Evolutionary conservation across 805 yeast genomes (phyloP).

Genomic region (Zygotorulaspora florentina): DNA sequence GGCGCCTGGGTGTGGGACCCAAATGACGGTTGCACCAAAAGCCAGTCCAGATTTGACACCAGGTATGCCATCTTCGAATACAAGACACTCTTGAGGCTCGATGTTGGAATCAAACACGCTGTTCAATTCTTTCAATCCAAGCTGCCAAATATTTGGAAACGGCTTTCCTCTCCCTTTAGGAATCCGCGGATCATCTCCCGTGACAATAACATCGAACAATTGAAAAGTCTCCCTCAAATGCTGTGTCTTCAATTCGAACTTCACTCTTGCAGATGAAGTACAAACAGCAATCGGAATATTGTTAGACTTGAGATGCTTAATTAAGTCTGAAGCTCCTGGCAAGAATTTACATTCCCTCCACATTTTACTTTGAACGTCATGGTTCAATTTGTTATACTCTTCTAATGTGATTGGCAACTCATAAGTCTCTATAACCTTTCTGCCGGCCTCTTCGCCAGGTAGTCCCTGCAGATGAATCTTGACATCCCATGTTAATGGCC

Average conservation of each 20-base stretch:
- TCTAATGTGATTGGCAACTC: slow-evolving; percentile 63
- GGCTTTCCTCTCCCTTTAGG: slow-evolving; percentile 91
- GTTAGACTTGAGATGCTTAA: slow-evolving; percentile 47
- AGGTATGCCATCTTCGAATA: slow-evolving; percentile 93
- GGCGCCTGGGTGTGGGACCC: slow-evolving; percentile 90
- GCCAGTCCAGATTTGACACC: slow-evolving; percentile 83
- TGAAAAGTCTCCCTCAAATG: slow-evolving; percentile 63
- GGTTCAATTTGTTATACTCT: slow-evolving; percentile 51
- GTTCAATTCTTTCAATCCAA: slow-evolving; percentile 71
- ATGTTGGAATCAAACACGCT: slow-evolving; percentile 46
- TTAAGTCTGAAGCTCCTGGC: slow-evolving; percentile 80
- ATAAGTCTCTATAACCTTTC: slow-evolving; percentile 61
- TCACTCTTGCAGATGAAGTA: slow-evolving; percentile 67
- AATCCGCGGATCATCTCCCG: slow-evolving; percentile 85
- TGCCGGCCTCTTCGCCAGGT: slow-evolving; percentile 76
- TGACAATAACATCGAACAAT: slow-evolving; percentile 66
- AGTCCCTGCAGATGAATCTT: slow-evolving; percentile 85
- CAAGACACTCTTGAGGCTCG: slow-evolving; percentile 70
- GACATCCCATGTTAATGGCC: slow-evolving; percentile 85
- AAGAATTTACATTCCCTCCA: slow-evolving; percentile 68
- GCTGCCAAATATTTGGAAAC: slow-evolving; percentile 84
- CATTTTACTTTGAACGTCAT: slow-evolving; percentile 44
- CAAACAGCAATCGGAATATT: slow-evolving; percentile 83
- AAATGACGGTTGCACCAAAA: slow-evolving; percentile 81
- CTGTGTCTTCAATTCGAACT: slow-evolving; percentile 66